Percentiles rank a stretch among this genome's conserved stretches.
phyloP scores from a whole-genome alignment of 2,329 filamentous ascomycete genomes.

The Stagonosporopsis rhizophila region DNA sequence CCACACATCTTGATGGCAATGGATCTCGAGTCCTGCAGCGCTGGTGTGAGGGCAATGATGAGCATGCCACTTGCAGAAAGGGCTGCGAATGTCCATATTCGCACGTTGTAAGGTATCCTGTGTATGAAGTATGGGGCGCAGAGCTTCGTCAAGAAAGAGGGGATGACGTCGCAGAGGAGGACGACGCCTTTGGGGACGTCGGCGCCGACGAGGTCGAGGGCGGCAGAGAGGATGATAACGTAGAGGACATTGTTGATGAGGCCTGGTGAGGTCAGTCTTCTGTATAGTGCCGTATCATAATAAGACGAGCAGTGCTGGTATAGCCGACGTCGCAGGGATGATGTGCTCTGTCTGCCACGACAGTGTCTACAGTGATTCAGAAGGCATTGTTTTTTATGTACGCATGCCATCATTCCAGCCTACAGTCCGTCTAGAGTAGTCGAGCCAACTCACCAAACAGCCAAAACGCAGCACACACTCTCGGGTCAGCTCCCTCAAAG shows the following conservation, averaged over 20 bases:
- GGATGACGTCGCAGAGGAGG: conserved; percentile 89
- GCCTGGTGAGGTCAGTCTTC: conserved; percentile 58
- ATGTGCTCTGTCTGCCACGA: background rate
- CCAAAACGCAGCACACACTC: conserved; percentile 86
- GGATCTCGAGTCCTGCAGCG: conserved; percentile 62
- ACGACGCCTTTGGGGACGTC: conserved; percentile 88
- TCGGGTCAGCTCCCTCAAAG: conserved; percentile 71
- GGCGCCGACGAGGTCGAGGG: conserved; percentile 91
- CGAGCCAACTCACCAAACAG: conserved; percentile 72
- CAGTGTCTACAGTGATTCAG: too few relatives aligned
- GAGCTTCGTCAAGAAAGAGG: conserved; percentile 87
- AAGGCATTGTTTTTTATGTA: background rate
- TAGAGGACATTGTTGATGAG: conserved; percentile 98
- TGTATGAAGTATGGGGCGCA: conserved; percentile 94
- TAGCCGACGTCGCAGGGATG: background rate
- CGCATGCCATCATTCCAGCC: too few relatives aligned
- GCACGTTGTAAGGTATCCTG: conserved; percentile 76
- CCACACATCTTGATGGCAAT: conserved; percentile 80
- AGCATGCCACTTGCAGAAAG: conserved; percentile 88
- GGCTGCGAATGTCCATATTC: conserved; percentile 75
- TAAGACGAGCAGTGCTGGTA: background rate
- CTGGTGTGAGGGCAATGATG: conserved; percentile 80
- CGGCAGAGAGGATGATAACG: conserved; percentile 93
- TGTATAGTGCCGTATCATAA: background rate
- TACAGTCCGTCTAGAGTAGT: background rate